These are phyloP conservation scores for Mucor indicus DNA, from an alignment of 371 early-diverging fungal genomes.

Conservation along the genomic window DNA sequence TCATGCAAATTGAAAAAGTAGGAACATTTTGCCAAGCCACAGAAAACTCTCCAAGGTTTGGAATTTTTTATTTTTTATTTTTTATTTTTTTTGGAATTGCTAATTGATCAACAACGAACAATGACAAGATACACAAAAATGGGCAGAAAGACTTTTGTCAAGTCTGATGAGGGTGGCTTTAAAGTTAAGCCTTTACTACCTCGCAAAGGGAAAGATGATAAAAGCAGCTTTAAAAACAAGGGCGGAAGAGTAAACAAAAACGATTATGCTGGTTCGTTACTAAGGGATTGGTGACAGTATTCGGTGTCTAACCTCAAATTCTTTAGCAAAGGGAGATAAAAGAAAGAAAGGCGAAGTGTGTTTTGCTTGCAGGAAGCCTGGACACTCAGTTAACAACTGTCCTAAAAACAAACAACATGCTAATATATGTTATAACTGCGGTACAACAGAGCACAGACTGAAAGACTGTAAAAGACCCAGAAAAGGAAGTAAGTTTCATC, in stretches of 20 bases:
- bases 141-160: conserved; percentile 58
- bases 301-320: too few relatives aligned
- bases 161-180: conserved; percentile 45
- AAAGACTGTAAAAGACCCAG: conserved; percentile 67
- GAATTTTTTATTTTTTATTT: conserved; percentile 1
- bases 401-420: conserved; percentile 53
- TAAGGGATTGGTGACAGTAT: too few relatives aligned
- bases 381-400: conserved; percentile 82
- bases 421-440: conserved; percentile 84
- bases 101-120: background rate
- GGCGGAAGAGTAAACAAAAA: background rate
- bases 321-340: background rate
- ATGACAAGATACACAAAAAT: conserved; percentile 71
- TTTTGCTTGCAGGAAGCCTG: conserved; percentile 80
- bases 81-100: too few relatives aligned
- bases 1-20: too few relatives aligned
- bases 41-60: too few relatives aligned
- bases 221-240: background rate
- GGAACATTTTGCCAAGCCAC: too few relatives aligned
- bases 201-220: conserved; percentile 13
- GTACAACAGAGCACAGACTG: conserved; percentile 78
- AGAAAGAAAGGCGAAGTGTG: conserved; percentile 54
- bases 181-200: conserved; percentile 53
- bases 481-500: conserved; percentile 47
- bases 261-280: too few relatives aligned